These are phyloP conservation scores for Jacaranda copaia DNA, from an alignment of 257 asterid species.

Conservation along the genomic window DNA sequence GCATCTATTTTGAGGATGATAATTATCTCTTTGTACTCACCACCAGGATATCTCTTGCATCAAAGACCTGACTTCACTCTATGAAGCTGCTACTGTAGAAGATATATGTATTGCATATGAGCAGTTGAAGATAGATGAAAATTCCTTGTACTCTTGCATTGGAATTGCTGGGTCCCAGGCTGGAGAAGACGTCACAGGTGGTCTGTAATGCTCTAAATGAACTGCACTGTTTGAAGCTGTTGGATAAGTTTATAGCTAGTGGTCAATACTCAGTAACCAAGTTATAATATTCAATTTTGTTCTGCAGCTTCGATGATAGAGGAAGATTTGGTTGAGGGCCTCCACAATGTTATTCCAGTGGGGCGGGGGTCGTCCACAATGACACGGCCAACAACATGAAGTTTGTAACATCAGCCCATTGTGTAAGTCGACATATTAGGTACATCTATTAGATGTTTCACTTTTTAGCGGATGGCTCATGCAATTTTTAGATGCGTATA, in stretches of 20 bases:
- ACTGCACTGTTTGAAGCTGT: not conserved
- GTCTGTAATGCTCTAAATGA: constrained; percentile 28
- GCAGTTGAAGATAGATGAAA: constrained; percentile 86
- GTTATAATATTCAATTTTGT: constrained; percentile 13
- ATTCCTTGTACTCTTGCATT: constrained; percentile 86
- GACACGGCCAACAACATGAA: constrained; percentile 93
- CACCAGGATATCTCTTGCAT: constrained; percentile 91
- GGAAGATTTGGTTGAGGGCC: constrained; percentile 64
- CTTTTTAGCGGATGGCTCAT: not conserved
- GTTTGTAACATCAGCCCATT: constrained; percentile 21
- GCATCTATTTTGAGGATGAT: constrained; percentile 6
- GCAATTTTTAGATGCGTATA: not conserved
- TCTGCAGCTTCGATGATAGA: constrained; percentile 59
- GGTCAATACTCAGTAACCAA: constrained; percentile 8
- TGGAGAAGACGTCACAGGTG: constrained; percentile 78
- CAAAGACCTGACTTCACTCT: constrained; percentile 79
- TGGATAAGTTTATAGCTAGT: constrained; percentile 2
- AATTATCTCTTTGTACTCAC: constrained; percentile 27
- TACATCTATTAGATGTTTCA: constrained; percentile 10
- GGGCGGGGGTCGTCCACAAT: constrained; percentile 96
- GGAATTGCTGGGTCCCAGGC: constrained; percentile 92
- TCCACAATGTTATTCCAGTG: constrained; percentile 70
- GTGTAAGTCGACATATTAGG: constrained; percentile 35
- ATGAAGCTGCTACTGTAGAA: constrained; percentile 82
- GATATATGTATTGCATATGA: constrained; percentile 86